Percentiles rank a stretch among this genome's conserved stretches.
These are phyloP conservation scores for Paramecium sonneborni DNA, from an alignment of 73 alveolate genomes.

Conservation along the genomic window DNA sequence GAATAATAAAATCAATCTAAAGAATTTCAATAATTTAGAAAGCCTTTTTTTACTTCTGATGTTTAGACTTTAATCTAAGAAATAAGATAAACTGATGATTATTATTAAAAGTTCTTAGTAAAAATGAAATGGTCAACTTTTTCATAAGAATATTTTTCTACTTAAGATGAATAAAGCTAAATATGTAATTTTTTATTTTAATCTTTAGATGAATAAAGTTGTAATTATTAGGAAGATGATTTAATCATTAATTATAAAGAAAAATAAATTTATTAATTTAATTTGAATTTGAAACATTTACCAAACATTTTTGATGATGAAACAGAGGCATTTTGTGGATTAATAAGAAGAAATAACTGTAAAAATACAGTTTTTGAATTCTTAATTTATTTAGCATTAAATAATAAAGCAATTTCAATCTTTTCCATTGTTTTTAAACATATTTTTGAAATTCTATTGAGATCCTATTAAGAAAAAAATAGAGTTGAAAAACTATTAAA, in stretches of 20 bases:
- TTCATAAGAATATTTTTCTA: not conserved
- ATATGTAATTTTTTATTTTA: not conserved
- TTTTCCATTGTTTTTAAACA: not conserved
- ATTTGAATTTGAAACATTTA: not conserved
- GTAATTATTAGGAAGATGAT: constrained; percentile 34
- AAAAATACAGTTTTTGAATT: not conserved
- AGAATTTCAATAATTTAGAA: not conserved
- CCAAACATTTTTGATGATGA: constrained; percentile 14
- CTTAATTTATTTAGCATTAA: not conserved
- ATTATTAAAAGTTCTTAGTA: not conserved
- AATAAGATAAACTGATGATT: not conserved
- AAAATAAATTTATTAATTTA: constrained; percentile 22
- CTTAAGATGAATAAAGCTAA: not conserved
- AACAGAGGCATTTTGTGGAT: not conserved
- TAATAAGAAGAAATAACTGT: constrained; percentile 21
- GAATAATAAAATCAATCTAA: not conserved
- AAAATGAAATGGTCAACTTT: not conserved
- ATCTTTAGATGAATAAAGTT: constrained; percentile 7
- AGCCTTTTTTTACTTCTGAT: not conserved
- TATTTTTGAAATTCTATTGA: not conserved
- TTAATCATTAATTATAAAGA: not conserved
- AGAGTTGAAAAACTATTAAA: not conserved
- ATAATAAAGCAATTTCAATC: not conserved
- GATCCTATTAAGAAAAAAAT: not conserved
- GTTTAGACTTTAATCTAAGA: not conserved